Conservation (phyloP, 441 rosid species). For the Pelargonium myrrhifolium region DNA sequence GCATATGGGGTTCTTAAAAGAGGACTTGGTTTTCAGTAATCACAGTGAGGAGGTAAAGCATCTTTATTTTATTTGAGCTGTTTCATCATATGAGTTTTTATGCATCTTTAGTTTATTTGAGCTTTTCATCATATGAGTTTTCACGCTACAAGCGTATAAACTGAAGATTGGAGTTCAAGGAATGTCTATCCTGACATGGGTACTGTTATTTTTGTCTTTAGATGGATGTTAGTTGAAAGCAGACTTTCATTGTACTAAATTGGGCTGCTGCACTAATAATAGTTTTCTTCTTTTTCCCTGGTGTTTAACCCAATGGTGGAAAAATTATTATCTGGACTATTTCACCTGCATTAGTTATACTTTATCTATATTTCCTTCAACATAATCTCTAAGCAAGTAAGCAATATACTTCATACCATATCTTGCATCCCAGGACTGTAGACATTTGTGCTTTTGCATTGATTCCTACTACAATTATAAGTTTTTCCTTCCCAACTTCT, state of each 20-base stretch:
- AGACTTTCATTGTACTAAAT: neutral
- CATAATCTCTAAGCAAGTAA: neutral
- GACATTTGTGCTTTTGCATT: no score
- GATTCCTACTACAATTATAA: no score
- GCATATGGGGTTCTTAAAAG: constrained; percentile 66
- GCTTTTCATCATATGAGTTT: no score
- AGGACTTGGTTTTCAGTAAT: constrained; percentile 71
- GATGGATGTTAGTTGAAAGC: neutral
- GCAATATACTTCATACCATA: no score
- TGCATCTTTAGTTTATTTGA: no score
- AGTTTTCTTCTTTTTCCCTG: neutral
- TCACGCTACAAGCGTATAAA: neutral
- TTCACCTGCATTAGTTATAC: no score
- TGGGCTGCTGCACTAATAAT: neutral
- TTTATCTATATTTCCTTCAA: no score
- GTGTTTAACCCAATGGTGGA: neutral
- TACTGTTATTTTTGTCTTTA: neutral
- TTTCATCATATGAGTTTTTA: neutral
- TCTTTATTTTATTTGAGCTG: constrained; percentile 10
- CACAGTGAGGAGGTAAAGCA: constrained; percentile 83
- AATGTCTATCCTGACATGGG: no score
- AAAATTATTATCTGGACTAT: no score
- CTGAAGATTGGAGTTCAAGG: neutral
- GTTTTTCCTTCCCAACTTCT: no score
- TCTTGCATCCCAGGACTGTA: no score